These are phyloP conservation scores for Spinacia oleracea DNA, from an alignment of 179 eudicot species.

Conservation along the genomic window DNA sequence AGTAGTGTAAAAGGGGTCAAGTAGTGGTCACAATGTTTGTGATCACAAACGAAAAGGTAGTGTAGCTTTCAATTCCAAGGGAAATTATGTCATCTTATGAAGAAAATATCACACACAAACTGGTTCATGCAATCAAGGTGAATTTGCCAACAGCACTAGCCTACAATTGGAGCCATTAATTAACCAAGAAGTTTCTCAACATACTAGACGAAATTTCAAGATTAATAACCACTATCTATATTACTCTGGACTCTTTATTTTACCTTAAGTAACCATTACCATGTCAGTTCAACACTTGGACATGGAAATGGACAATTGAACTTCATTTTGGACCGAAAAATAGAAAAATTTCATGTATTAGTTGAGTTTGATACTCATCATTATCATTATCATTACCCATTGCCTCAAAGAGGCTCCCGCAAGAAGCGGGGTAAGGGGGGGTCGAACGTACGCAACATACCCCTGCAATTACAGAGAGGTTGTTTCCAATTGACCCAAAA, in stretches of 20 bases:
- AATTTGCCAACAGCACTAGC: neutral
- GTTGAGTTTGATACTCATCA: neutral
- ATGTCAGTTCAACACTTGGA: neutral
- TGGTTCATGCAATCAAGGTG: neutral
- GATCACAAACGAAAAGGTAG: slow-evolving; percentile 13
- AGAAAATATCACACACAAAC: slow-evolving; percentile 9
- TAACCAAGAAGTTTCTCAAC: neutral
- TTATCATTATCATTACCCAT: too few relatives aligned
- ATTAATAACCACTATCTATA: neutral
- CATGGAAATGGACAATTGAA: neutral
- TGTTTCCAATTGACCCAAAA: too few relatives aligned
- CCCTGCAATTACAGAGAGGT: too few relatives aligned
- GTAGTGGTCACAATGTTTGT: slow-evolving; percentile 23
- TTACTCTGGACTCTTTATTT: neutral
- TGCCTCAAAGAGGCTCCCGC: too few relatives aligned
- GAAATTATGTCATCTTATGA: slow-evolving; percentile 4
- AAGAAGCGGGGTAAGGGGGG: too few relatives aligned
- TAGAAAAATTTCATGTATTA: neutral
- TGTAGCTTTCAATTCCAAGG: slow-evolving; percentile 17
- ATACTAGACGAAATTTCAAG: neutral
- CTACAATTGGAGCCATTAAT: neutral
- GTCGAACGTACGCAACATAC: too few relatives aligned
- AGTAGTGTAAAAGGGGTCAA: slow-evolving; percentile 9
- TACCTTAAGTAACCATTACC: too few relatives aligned
- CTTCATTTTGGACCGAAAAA: neutral